Evolutionary conservation across 371 early-diverging fungal genomes (phyloP), one percentile per base, ranked within the genome.

Genomic region (Zopfochytrium polystomum): DNA sequence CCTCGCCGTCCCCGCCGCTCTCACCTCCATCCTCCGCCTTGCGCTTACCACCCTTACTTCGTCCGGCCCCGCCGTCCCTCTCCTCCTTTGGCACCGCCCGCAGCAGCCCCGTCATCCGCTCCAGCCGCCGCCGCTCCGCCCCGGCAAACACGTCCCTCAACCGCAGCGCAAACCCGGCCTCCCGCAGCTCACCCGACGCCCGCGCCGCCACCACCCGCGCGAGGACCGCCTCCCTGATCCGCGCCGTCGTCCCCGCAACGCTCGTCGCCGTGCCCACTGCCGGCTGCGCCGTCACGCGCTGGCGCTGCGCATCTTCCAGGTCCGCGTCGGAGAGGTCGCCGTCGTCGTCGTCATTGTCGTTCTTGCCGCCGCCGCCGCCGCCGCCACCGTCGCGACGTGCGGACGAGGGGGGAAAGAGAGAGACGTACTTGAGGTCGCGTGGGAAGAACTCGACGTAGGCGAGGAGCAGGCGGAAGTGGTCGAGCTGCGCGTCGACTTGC

Each of bases 381-480:
- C 20, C 20, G 34, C 43, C 23, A 33, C 32, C 30, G 29, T n/a
- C 45, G 25, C 31, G 11, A n/a, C 22, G 27, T 27, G 13, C 22
- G 57, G 6, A 33, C 33, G 31, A 53, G 5, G 6, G 7, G 25
- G 78, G 73, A 65, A 73, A 78, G 25, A 78, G 62, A 2, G 75
- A 57, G 22, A 78, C 63, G 65, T 75, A 78, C 54, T 78, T 78
- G 63, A 75, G 66, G 58, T 78, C 78, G 25, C 26, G 34, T 9
- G 78, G 78, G 47, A 49, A 78, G 42, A 55, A 59, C 38, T 60
- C 47, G 42, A 67, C 59, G 60, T 78, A 78, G 9, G 59, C 57
- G 7, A 75, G 51, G 25, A 58, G 47, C 34, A 67, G 32, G 38
- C 58, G 29, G 25, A 54, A 54, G 31, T 59, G 43, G 15, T 31